These are phyloP conservation scores for Aspergillus felis DNA, from an alignment of 2,329 filamentous ascomycete species.

Conservation along the genomic window DNA sequence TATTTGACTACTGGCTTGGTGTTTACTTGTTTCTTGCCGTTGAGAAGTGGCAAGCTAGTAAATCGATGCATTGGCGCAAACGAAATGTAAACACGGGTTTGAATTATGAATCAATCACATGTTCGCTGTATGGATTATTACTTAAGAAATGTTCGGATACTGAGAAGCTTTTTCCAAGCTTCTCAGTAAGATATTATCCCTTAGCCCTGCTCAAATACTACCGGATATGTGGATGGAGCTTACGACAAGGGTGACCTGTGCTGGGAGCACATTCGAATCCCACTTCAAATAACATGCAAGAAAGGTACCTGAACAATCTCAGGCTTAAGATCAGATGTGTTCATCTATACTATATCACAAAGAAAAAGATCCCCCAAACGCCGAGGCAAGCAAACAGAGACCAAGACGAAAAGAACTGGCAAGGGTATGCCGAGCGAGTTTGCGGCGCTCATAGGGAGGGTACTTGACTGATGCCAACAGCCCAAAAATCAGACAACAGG, in stretches of 20 bases:
- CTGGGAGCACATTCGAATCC: neutral
- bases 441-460: slow-evolving; percentile 26
- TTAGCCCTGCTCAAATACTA: neutral
- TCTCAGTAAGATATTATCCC: neutral
- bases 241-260: neutral
- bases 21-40: neutral
- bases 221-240: neutral
- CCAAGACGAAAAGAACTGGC: slow-evolving; percentile 16
- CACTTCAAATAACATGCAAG: neutral
- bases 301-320: neutral
- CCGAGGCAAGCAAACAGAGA: slow-evolving; percentile 17
- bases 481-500: neutral
- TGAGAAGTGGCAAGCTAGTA: neutral
- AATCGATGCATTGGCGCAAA: neutral
- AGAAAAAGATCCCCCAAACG: slow-evolving; percentile 23
- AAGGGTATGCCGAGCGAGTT: slow-evolving; percentile 17
- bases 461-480: neutral
- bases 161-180: too few species aligned
- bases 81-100: neutral
- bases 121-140: neutral
- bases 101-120: too few species aligned
- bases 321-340: neutral
- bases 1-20: neutral
- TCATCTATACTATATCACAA: slow-evolving; percentile 26
- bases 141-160: too few species aligned